Conservation (phyloP, 768 basidiomycete genomes). For the Cystoderma amianthinum region DNA sequence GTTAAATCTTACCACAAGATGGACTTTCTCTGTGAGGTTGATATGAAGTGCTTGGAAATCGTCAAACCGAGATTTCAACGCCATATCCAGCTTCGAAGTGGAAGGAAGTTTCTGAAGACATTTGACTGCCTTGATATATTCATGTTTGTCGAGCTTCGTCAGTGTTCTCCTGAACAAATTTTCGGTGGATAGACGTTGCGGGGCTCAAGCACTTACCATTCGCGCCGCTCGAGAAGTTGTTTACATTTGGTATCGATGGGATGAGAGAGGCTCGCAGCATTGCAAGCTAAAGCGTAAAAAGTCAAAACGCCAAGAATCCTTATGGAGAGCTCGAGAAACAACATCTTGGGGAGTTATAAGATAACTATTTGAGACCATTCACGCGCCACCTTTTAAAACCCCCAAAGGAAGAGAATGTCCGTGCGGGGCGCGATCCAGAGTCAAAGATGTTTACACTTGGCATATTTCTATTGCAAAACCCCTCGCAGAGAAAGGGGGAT, state of each 20-base stretch:
- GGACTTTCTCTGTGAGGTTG: slow-evolving; percentile 16
- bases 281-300: too few species aligned
- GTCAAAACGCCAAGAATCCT: too few species aligned
- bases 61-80: slow-evolving; percentile 26
- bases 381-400: too few species aligned
- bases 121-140: slow-evolving; percentile 23
- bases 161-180: slow-evolving; percentile 21
- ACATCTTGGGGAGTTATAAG: too few species aligned
- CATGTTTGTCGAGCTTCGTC: slow-evolving; percentile 14
- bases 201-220: neutral
- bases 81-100: slow-evolving; percentile 8
- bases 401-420: too few species aligned
- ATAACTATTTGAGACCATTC: too few species aligned
- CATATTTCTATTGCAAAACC: too few species aligned
- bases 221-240: too few species aligned
- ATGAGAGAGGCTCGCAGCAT: neutral
- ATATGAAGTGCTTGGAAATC: slow-evolving; percentile 32
- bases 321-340: too few species aligned
- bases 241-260: neutral
- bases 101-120: slow-evolving; percentile 25
- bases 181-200: neutral
- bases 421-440: too few species aligned
- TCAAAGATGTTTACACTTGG: too few species aligned
- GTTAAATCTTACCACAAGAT: slow-evolving; percentile 21
- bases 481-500: too few species aligned